Evolutionary conservation across 2,329 filamentous ascomycete species (phyloP).

Genomic region (Colletotrichum sojae): DNA sequence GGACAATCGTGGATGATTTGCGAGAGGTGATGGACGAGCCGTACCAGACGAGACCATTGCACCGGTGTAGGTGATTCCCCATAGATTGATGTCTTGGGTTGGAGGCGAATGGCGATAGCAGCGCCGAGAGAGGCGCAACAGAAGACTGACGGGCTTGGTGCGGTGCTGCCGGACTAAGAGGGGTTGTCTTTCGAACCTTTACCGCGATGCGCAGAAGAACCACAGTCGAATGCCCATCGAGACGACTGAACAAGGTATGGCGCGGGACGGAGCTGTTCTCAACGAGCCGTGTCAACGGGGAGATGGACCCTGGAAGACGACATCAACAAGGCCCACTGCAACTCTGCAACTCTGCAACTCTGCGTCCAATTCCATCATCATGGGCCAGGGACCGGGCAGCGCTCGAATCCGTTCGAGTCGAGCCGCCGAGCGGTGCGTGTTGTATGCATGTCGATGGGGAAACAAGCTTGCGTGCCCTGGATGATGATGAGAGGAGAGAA

Average conservation of each 20-base stretch:
- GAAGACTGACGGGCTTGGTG: too few relatives aligned
- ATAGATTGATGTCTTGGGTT: too few relatives aligned
- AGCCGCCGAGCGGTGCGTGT: constrained; percentile 1
- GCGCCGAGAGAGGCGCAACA: not conserved
- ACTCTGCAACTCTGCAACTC: not conserved
- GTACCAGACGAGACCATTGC: constrained; percentile 11
- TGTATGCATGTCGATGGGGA: constrained; percentile 16
- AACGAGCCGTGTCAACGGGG: not conserved
- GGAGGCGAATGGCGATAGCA: not conserved
- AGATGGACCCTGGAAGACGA: not conserved
- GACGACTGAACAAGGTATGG: not conserved
- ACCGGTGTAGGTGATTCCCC: too few relatives aligned
- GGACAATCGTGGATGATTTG: constrained; percentile 32
- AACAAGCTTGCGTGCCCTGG: not conserved
- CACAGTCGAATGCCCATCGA: not conserved
- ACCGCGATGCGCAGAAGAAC: not conserved
- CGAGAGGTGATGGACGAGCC: constrained; percentile 35
- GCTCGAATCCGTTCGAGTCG: constrained; percentile 6
- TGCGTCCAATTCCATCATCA: not conserved
- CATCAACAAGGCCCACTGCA: not conserved
- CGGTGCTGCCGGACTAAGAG: too few relatives aligned
- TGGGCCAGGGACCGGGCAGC: constrained; percentile 9
- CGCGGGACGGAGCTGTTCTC: constrained; percentile 6
- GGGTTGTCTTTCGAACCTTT: too few relatives aligned
- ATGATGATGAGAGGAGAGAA: not conserved